phyloP scores from a whole-genome alignment of 805 yeast species.

The Wickerhamiella musiphila region DNA sequence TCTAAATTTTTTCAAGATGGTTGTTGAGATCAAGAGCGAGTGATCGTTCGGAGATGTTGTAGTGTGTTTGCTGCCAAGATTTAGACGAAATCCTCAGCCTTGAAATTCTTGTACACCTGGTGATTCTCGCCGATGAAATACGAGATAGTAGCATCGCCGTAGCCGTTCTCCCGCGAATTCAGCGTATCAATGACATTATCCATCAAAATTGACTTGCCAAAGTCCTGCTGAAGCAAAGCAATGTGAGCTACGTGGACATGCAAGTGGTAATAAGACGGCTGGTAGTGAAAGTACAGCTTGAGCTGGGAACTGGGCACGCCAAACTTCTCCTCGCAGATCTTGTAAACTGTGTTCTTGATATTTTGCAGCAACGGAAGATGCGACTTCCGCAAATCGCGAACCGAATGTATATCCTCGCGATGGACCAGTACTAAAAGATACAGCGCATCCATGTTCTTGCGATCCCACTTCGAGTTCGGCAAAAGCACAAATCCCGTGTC shows the following conservation, averaged over 20 bases:
- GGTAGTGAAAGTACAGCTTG: constrained; percentile 71
- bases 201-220: constrained; percentile 66
- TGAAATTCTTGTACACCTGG: neutral
- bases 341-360: constrained; percentile 30
- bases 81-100: neutral
- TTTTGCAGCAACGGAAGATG: constrained; percentile 43
- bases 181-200: constrained; percentile 71
- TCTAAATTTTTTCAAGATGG: too few relatives aligned
- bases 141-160: constrained; percentile 36
- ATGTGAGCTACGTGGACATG: constrained; percentile 80
- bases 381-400: constrained; percentile 50
- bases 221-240: constrained; percentile 48
- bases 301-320: constrained; percentile 37
- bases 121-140: constrained; percentile 65
- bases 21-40: too few relatives aligned
- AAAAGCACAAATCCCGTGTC: constrained; percentile 49
- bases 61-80: too few relatives aligned
- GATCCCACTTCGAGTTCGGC: constrained; percentile 95
- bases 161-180: constrained; percentile 34
- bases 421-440: constrained; percentile 65
- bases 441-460: constrained; percentile 44
- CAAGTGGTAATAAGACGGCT: constrained; percentile 90
- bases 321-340: constrained; percentile 32
- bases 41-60: too few relatives aligned
- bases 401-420: constrained; percentile 46